Conservation (phyloP, 2,329 filamentous ascomycete genomes). For the Pseudogymnoascus sp. region DNA sequence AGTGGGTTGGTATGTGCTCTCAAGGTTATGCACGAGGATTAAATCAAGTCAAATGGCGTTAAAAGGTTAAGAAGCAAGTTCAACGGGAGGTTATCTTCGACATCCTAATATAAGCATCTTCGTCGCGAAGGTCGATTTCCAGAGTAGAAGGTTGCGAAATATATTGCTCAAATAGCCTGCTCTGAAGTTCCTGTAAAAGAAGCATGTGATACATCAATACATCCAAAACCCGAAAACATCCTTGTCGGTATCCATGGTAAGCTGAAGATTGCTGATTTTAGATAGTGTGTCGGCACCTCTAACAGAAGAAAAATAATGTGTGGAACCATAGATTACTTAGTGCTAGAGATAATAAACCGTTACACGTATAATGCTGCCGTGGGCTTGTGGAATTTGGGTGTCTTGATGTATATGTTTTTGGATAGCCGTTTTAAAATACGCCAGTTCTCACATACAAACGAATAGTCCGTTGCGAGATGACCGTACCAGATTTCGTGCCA, state of each 20-base stretch:
- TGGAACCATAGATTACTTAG: conserved; percentile 95
- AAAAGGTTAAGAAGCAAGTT: conserved; percentile 59
- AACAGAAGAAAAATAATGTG: conserved; percentile 92
- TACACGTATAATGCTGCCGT: conserved; percentile 94
- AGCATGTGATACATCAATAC: conserved; percentile 87
- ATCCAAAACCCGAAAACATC: conserved; percentile 88
- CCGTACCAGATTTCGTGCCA: conserved; percentile 83
- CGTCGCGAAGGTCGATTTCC: conserved; percentile 62
- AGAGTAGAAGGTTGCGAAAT: conserved; percentile 66
- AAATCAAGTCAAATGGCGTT: conserved; percentile 53
- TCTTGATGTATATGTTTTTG: conserved; percentile 52
- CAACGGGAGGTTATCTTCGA: conserved; percentile 63
- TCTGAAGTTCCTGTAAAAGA: conserved; percentile 89
- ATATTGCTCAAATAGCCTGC: conserved; percentile 75
- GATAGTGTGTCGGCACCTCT: conserved; percentile 98
- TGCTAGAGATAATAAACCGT: conserved; percentile 93
- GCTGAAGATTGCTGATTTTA: conserved; percentile 94
- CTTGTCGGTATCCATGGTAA: conserved; percentile 77
- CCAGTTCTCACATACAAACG: conserved; percentile 88
- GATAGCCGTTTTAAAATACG: conserved; percentile 44
- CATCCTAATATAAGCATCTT: conserved; percentile 70
- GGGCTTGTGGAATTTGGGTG: conserved; percentile 90
- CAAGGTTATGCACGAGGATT: no score
- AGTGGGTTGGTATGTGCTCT: no score
- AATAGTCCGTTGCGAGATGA: conserved; percentile 87